A percentile compares a stretch with the other conserved stretches of the same genome.
Conservation (phyloP, 352 stramenopile genomes). For the Phytophthora aleatoria region DNA sequence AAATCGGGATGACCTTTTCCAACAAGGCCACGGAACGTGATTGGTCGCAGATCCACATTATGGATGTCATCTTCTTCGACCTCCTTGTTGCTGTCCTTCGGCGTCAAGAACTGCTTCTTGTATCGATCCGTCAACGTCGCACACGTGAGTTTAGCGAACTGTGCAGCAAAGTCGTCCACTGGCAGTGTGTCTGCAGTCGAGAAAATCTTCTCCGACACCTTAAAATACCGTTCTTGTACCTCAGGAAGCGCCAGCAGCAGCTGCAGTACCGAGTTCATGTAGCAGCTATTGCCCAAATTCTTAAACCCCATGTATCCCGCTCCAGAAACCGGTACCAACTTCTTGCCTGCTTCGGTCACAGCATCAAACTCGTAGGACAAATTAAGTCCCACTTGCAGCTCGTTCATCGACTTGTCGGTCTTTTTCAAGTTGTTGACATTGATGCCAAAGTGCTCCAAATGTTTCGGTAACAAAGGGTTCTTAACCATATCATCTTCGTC, state of each 20-base stretch:
- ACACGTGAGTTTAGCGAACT: slow-evolving; percentile 93
- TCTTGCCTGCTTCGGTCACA: slow-evolving; percentile 96
- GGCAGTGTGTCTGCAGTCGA: slow-evolving; percentile 39
- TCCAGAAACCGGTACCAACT: slow-evolving; percentile 91
- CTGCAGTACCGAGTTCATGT: slow-evolving; percentile 98
- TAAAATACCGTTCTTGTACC: slow-evolving; percentile 73
- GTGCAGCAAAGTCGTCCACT: slow-evolving; percentile 87
- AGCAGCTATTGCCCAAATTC: slow-evolving; percentile 99
- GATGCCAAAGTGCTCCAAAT: slow-evolving; percentile 96
- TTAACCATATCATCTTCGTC: slow-evolving; percentile 98
- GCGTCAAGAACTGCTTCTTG: slow-evolving; percentile 50
- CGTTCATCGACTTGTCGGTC: slow-evolving; percentile 98
- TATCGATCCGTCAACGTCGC: slow-evolving; percentile 91
- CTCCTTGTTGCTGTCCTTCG: slow-evolving; percentile 26
- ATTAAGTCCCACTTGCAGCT: slow-evolving; percentile 98
- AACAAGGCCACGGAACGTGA: slow-evolving; percentile 96
- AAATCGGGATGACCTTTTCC: slow-evolving; percentile 96
- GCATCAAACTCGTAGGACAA: slow-evolving; percentile 98
- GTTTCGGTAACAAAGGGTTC: slow-evolving; percentile 94
- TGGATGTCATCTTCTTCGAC: slow-evolving; percentile 48
- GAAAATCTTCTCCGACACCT: slow-evolving; percentile 65
- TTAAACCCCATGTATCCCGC: slow-evolving; percentile 95
- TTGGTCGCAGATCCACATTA: slow-evolving; percentile 55
- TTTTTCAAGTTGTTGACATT: slow-evolving; percentile 94
- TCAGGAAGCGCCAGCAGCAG: slow-evolving; percentile 89